Evolutionary conservation across 1,284 basidiomycete genomes (phyloP).

Genomic region (Ustilago crameri): DNA sequence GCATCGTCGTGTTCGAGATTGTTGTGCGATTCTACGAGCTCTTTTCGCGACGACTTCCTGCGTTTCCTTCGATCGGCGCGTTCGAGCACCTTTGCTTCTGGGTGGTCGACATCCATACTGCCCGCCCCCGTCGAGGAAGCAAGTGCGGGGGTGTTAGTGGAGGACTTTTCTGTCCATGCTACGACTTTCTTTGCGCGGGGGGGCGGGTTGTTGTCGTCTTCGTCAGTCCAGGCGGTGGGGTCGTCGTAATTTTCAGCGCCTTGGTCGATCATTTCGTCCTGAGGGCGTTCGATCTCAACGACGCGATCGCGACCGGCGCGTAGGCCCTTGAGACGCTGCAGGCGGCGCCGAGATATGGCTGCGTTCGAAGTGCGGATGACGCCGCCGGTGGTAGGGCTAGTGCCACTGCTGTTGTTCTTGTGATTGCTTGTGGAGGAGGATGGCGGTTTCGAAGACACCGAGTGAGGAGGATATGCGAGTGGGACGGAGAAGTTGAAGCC

Average conservation of each 20-base stretch:
- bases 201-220: conserved; percentile 10
- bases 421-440: not conserved
- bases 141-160: too few species aligned
- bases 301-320: conserved; percentile 30
- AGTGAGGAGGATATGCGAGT: conserved; percentile 6
- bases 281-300: conserved; percentile 16
- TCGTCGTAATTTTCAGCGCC: conserved; percentile 10
- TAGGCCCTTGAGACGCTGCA: conserved; percentile 30
- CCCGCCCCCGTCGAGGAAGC: too few species aligned
- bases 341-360: conserved; percentile 12
- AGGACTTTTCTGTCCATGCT: conserved; percentile 19
- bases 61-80: conserved; percentile 23
- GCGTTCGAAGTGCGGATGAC: conserved; percentile 37
- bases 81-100: conserved; percentile 16
- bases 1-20: not conserved
- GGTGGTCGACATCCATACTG: not conserved
- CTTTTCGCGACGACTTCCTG: not conserved
- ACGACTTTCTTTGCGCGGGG: conserved; percentile 8
- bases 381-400: not conserved
- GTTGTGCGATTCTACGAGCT: too few species aligned
- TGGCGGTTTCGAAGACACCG: not conserved
- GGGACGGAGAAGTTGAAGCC: conserved; percentile 24
- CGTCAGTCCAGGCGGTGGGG: conserved; percentile 42
- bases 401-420: not conserved
- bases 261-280: conserved; percentile 19